Evolutionary conservation across 345 rosid genomes (phyloP).

Genomic region (Jatropha curcas): DNA sequence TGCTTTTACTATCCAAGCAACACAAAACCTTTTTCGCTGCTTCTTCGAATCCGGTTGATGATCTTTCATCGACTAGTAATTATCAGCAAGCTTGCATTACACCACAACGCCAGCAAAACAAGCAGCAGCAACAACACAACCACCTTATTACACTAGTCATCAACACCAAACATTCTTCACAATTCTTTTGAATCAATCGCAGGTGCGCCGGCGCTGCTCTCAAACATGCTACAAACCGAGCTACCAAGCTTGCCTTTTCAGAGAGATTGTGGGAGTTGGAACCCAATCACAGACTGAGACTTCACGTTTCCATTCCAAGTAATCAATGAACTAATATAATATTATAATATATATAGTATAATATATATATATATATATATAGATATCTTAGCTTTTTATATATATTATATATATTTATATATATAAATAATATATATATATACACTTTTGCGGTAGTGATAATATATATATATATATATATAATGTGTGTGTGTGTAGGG

Average conservation of each 20-base stretch:
- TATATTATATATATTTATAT: not conserved
- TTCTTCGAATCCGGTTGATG: constrained; percentile 46
- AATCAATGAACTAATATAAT: constrained; percentile 18
- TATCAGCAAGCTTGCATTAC: constrained; percentile 46
- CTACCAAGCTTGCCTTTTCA: constrained; percentile 47
- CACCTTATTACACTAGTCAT: too few relatives aligned
- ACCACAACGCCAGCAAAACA: constrained; percentile 15
- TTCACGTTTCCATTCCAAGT: constrained; percentile 61
- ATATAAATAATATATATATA: not conserved
- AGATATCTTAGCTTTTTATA: too few relatives aligned
- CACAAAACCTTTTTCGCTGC: constrained; percentile 29
- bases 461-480: not conserved
- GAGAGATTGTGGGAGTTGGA: constrained; percentile 90
- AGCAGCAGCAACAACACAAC: constrained; percentile 43
- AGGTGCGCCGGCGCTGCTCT: constrained; percentile 19
- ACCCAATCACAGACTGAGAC: constrained; percentile 66
- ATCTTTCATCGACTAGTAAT: constrained; percentile 68
- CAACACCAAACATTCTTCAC: constrained; percentile 42
- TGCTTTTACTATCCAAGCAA: constrained; percentile 23
- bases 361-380: not conserved
- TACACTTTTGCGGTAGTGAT: constrained; percentile 3
- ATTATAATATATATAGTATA: too few relatives aligned
- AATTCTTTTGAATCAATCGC: too few relatives aligned
- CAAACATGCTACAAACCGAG: constrained; percentile 42
- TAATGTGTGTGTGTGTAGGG: not conserved